Evolutionary conservation across 2,329 filamentous ascomycete species (phyloP).

Genomic region (Kalaharituber pfeilii): DNA sequence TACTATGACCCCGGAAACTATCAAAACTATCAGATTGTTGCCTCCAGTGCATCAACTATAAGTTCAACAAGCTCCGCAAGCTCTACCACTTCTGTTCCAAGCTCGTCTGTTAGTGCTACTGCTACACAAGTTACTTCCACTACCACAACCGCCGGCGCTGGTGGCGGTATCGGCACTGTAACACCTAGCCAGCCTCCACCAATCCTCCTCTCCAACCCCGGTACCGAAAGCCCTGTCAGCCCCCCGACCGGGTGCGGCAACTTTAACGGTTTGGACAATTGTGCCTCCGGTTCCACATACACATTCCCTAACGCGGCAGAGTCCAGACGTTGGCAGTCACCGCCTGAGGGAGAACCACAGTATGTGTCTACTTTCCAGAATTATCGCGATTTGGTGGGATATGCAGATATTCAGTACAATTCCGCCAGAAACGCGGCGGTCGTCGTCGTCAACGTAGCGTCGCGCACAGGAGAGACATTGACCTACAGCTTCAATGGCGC

Average conservation of each 20-base stretch:
- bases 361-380: slow-evolving; percentile 22
- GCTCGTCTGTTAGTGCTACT: slow-evolving; percentile 5
- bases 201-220: slow-evolving; percentile 20
- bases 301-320: slow-evolving; percentile 21
- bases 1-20: slow-evolving; percentile 23
- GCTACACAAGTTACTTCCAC: slow-evolving; percentile 6
- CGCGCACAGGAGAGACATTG: slow-evolving; percentile 20
- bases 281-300: slow-evolving; percentile 14
- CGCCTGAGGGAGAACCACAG: slow-evolving; percentile 17
- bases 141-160: no score
- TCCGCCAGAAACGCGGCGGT: slow-evolving; percentile 21
- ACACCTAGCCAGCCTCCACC: slow-evolving; percentile 11
- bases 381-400: slow-evolving; percentile 23
- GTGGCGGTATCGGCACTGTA: neutral
- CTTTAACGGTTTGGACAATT: slow-evolving; percentile 23
- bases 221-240: slow-evolving; percentile 18
- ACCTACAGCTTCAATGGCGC: slow-evolving; percentile 19
- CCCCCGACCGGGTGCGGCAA: slow-evolving; percentile 22
- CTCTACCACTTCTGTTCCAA: slow-evolving; percentile 3
- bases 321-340: slow-evolving; percentile 24
- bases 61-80: slow-evolving; percentile 1
- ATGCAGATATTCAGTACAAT: slow-evolving; percentile 25
- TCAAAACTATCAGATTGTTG: slow-evolving; percentile 19
- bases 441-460: slow-evolving; percentile 23
- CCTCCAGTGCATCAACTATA: slow-evolving; percentile 3